These are phyloP conservation scores for Cryptococcus deneoformans DNA, from an alignment of 1,284 basidiomycete genomes.

Conservation along the genomic window DNA sequence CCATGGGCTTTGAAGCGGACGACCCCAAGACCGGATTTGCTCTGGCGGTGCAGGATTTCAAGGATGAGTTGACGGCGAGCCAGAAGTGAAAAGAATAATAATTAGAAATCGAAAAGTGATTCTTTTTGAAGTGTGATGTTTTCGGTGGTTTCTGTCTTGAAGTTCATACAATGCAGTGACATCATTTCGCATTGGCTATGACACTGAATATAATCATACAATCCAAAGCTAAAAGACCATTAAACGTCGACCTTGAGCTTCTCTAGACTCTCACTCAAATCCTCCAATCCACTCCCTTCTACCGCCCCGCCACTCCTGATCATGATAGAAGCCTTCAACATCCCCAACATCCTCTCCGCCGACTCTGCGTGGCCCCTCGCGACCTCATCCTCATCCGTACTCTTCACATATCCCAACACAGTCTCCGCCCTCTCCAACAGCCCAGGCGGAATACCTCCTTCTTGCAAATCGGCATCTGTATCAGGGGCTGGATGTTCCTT, in stretches of 20 bases:
- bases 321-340: slow-evolving; percentile 1
- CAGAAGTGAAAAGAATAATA: not conserved
- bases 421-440: slow-evolving; percentile 58
- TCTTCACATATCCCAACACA: slow-evolving; percentile 67
- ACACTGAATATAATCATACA: too few relatives aligned
- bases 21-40: slow-evolving; percentile 42
- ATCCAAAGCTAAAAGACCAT: not conserved
- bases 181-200: not conserved
- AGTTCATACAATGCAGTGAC: not conserved
- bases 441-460: slow-evolving; percentile 34
- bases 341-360: slow-evolving; percentile 53
- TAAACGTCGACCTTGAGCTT: not conserved
- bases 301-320: not conserved
- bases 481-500: not conserved
- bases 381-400: slow-evolving; percentile 68
- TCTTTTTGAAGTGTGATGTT: not conserved
- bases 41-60: slow-evolving; percentile 48
- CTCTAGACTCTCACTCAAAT: slow-evolving; percentile 1
- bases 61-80: slow-evolving; percentile 27
- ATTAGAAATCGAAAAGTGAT: not conserved
- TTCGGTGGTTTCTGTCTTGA: not conserved
- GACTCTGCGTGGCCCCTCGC: slow-evolving; percentile 70
- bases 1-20: slow-evolving; percentile 46
- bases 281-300: not conserved
- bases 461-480: not conserved